Evolutionary conservation across 1,284 basidiomycete genomes (phyloP), one percentile per base, ranked within the genome.

Genomic region (Phylloboletellus chloephorus): DNA sequence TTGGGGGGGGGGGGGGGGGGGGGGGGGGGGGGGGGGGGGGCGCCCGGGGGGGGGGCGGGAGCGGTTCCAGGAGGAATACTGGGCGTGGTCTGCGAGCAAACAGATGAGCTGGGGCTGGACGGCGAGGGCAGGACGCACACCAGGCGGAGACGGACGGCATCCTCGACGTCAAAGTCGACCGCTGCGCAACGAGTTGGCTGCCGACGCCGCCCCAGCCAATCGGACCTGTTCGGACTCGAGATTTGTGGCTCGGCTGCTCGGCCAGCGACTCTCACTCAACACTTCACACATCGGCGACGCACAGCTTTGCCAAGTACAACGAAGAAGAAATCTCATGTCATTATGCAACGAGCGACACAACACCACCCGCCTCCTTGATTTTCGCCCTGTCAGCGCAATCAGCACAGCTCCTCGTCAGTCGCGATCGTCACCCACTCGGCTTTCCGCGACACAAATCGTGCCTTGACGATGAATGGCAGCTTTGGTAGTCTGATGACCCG

Each of bases 391-490:
- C 8, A 37, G 24, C 15, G 1, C 7, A 4, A 5, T 60, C 44
- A 56, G 41, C 22, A 17, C 20, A 24, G 11, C 24, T 30, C 8
- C 34, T 21, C n/a, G 12, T 39, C 1, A 16, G 16, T 39, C 12
- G 32, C 39, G n/a, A 35, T 15, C 29, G 24, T 31, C 7, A 80
- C 86, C 48, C 63, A 89, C 89, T 96, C 93, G 55, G 93, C 93
- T 60, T 77, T 81, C 55, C 71, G 73, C 37, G 90, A 94, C 48
- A 96, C 91, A 65, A 84, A 96, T 54, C 93, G 89, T 48, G 93
- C 90, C 76, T 96, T 96, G 61, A 96, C 88, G 61, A 97, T 96
- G 74, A 91, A 88, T 28, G 93, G 92, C 48, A 86, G 67, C 59
- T 83, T 81, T 49, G 86, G 87, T 47, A 89, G 71, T 51, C 82